phyloP scores from a whole-genome alignment of 371 early-diverging fungal species.

The Synchytrium microbalum region DNA sequence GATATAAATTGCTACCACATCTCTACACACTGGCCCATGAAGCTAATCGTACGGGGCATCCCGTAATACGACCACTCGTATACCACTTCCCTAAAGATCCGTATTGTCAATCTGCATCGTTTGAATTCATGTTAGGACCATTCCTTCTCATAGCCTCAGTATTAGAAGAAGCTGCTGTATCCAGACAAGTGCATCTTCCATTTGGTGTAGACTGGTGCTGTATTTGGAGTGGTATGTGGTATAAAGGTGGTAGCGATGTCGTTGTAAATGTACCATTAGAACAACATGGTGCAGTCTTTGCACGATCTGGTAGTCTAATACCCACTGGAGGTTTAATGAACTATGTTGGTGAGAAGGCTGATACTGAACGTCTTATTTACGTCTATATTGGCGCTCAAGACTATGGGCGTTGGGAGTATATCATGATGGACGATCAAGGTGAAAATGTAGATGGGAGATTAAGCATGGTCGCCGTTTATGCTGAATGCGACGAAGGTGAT shows the following conservation, averaged over 20 bases:
- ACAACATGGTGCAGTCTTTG: constrained; percentile 25
- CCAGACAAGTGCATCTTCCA: constrained; percentile 36
- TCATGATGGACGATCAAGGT: no score
- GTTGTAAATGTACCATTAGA: constrained; percentile 16
- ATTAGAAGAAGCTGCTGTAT: constrained; percentile 21
- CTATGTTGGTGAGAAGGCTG: constrained; percentile 16
- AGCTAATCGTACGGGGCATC: constrained; percentile 26
- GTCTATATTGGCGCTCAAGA: no score
- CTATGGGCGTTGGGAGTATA: no score
- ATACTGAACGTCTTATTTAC: no score
- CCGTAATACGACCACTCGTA: constrained; percentile 49
- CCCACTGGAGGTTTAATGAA: constrained; percentile 22
- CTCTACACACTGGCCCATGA: constrained; percentile 43
- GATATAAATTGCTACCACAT: constrained; percentile 51
- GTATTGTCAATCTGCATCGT: constrained; percentile 31
- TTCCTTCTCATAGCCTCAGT: constrained; percentile 46
- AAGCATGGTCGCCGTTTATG: no score
- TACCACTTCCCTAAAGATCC: constrained; percentile 46
- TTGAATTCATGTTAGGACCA: constrained; percentile 52
- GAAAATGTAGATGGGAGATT: no score
- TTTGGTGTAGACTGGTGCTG: constrained; percentile 19
- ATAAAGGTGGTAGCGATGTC: constrained; percentile 18
- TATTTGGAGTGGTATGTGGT: constrained; percentile 26
- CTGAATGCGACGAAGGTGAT: no score
- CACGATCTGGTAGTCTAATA: constrained; percentile 19